Base-by-base conservation (phyloP, 176 grass and related monocot species). In the Echinochloa phyllopogon region DNA sequence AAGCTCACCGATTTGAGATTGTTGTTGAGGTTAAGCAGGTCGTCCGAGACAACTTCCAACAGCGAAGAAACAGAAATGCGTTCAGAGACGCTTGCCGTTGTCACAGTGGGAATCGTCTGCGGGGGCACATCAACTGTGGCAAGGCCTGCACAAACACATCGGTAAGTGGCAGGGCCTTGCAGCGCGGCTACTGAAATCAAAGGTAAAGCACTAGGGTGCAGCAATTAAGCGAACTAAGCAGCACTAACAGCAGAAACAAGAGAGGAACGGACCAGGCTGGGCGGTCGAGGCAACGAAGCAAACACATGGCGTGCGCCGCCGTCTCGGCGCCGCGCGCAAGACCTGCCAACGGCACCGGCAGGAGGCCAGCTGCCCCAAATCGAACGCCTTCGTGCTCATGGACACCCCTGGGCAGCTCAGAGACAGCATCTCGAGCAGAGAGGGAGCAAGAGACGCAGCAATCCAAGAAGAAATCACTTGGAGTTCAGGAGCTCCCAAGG, bases 1-100 rank as follows among this genome's bases (percentile, higher is more conserved):
- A 63, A 76, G 79, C 89, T 99, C 79, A 96, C 96, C 74, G 93
- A 90, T 85, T 99, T 96, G 25, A 99, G 86, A 81, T 99, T 99
- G 72, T 84, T 90, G 78, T 99, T 96, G 56, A 99, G 91, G 72
- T 81, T 91, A 17, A 91, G 90, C 58, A 99, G 42, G 69, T 96
- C 93, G 7, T 85, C 84, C 6, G 91, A 88, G 55, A 99, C 93
- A n/a, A 92, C 91, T 67, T 99, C 91, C 39, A 94, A 39, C 65
- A 99, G 71, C 0, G 91, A 89, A 74, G 96, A 86, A 73, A 99
- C 74, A 36, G 88, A 92, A 6, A 91, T 52, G 21, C 47, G 82
- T 14, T 80, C 88, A 13, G 77, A 59, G 33, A 79, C 37, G 10
- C 52, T 75, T 45, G 89, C 14, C 20, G 79, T 75, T 14, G 63